These are phyloP conservation scores for Sarocladiaceae sp. DNA, from an alignment of 2,329 filamentous ascomycete species.

Conservation along the genomic window DNA sequence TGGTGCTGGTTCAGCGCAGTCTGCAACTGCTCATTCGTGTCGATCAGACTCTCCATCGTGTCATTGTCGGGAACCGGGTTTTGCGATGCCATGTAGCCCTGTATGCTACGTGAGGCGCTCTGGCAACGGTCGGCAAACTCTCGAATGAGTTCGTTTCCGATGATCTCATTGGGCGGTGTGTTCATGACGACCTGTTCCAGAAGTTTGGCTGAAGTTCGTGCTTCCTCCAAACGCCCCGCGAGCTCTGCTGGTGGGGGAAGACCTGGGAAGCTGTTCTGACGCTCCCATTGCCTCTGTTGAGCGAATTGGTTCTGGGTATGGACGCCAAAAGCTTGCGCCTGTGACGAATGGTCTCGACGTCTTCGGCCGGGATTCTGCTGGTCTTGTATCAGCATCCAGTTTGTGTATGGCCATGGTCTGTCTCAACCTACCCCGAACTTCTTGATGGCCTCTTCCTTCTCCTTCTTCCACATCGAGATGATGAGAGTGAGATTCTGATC, in stretches of 20 bases:
- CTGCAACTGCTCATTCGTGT: constrained; percentile 87
- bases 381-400: background rate
- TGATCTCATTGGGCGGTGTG: constrained; percentile 68
- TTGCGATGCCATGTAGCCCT: constrained; percentile 75
- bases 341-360: constrained; percentile 7
- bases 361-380: constrained; percentile 6
- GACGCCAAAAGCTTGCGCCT: constrained; percentile 20
- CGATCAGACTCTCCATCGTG: constrained; percentile 87
- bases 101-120: constrained; percentile 72
- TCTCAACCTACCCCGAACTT: constrained; percentile 39
- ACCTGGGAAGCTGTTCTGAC: background rate
- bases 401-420: background rate
- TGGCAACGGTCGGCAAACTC: constrained; percentile 88
- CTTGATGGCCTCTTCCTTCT: constrained; percentile 62
- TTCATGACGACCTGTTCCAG: constrained; percentile 88
- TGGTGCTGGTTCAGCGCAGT: constrained; percentile 79
- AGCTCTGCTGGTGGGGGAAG: constrained; percentile 71
- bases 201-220: constrained; percentile 81
- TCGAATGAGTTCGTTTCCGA: constrained; percentile 79
- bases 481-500: constrained; percentile 69
- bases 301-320: constrained; percentile 53
- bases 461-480: constrained; percentile 82
- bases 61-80: constrained; percentile 83
- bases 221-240: constrained; percentile 78
- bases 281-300: constrained; percentile 39